Evolutionary conservation across 179 eudicot genomes (phyloP), one percentile per base, ranked within the genome.

Genomic region (Carnegiea gigantea): DNA sequence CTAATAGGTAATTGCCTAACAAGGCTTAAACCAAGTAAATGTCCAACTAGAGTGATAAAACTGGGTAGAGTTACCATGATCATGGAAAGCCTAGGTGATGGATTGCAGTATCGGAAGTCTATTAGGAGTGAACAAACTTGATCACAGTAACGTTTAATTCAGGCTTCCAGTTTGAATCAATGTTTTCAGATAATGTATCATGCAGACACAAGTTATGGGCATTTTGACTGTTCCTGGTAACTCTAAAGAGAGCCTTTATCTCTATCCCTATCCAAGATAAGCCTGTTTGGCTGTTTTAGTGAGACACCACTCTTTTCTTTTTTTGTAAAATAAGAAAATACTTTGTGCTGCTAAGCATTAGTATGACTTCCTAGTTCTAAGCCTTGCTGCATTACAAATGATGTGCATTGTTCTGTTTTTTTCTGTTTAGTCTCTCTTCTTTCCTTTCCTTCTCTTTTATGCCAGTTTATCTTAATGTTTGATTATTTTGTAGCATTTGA

Each of bases 401-500:
- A 33, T 73, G 59, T 28, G 53, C 53, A 49, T 49, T 49, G 9
- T 49, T 49, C 53, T 6, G 4, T 49, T 49, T 0, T 49, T 49
- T 9, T 49, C 53, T 49, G 11, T 68, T n/a, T 33, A 21, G 36
- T 33, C 36, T 33, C 3, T 33, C 36, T 33, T 33, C 36, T 33
- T 33, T 30, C 0, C 21, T 70, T 36, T 33, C 8, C n/a, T 30
- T 70, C 73, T 70, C 73, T 70, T 70, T 70, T 36, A n/a, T 36
- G 12, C n/a, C 46, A 70, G 13, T 70, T 68, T 40, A 28, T 83
- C 48, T 65, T 80, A 80, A 60, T 54, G 24, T 75, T 65, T 79
- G 28, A 38, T 78, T 75, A 11, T 20, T 73, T 82, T 86, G 85
- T 86, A 95, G 99, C 78, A 80, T 76, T 88, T 88, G 26, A 90